Conservation (phyloP, 1,139 yeast genomes). For the Blastobotrys arbuscula region DNA sequence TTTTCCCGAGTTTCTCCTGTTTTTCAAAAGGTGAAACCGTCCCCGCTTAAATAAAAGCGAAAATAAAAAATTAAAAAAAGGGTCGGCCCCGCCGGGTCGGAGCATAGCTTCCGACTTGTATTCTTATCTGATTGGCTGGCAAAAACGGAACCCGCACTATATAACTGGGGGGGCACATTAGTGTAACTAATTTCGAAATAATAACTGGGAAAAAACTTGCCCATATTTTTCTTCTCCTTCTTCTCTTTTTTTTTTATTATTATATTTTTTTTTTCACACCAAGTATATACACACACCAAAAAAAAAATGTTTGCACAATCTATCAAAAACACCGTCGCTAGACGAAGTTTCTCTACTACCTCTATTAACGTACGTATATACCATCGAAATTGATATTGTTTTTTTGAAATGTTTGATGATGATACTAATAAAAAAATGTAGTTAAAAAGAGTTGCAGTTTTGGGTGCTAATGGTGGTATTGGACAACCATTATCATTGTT, state of each 20-base stretch:
- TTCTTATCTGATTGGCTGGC: not conserved
- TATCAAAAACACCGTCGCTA: slow-evolving; percentile 17
- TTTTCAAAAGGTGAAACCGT: no score
- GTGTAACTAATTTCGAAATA: no score
- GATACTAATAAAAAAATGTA: not conserved
- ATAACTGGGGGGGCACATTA: no score
- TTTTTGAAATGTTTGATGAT: no score
- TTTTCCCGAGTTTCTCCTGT: no score
- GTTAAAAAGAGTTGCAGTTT: slow-evolving; percentile 32
- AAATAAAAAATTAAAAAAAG: no score
- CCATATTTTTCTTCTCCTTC: not conserved
- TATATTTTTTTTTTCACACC: slow-evolving; percentile 3
- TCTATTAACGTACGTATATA: slow-evolving; percentile 38
- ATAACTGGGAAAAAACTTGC: not conserved
- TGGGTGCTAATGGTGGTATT: slow-evolving; percentile 50
- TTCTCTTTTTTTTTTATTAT: not conserved
- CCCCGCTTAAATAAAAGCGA: no score
- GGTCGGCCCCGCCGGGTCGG: no score
- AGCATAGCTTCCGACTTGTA: not conserved
- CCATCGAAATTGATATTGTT: not conserved
- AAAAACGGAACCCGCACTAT: no score
- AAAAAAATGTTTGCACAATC: slow-evolving; percentile 17
- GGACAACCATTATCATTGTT: slow-evolving; percentile 91
- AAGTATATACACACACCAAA: not conserved
- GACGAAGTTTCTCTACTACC: slow-evolving; percentile 66